phyloP scores from a whole-genome alignment of 2,329 filamentous ascomycete genomes.

The Epichloe uncinata region DNA sequence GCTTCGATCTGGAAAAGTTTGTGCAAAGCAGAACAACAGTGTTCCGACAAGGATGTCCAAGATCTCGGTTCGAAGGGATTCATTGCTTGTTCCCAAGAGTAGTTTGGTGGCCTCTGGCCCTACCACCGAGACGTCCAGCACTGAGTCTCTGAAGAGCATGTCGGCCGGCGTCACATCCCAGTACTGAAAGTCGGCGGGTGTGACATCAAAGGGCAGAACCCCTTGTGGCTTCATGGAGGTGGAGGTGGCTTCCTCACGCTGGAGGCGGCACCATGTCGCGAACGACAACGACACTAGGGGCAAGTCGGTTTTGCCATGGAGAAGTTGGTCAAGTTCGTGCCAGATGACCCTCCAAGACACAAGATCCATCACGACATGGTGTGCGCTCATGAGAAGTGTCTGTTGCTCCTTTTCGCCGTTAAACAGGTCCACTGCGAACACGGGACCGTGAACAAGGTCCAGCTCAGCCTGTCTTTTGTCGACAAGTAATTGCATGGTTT shows the following conservation, averaged over 20 bases:
- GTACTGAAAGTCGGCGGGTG: constrained; percentile 8
- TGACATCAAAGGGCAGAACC: constrained; percentile 4
- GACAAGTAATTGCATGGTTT: background rate
- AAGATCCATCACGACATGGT: constrained; percentile 24
- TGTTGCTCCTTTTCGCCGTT: background rate
- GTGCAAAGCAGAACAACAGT: constrained; percentile 20
- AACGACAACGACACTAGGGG: constrained; percentile 14
- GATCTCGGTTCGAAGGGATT: constrained; percentile 19
- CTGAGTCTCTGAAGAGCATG: no score
- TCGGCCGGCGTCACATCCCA: constrained; percentile 8
- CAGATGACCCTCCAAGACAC: constrained; percentile 32
- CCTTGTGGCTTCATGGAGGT: background rate
- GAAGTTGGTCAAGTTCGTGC: constrained; percentile 8
- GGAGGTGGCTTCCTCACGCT: constrained; percentile 5
- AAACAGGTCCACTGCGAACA: background rate
- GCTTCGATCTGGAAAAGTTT: constrained; percentile 20
- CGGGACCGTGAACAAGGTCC: background rate
- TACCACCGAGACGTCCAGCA: constrained; percentile 4
- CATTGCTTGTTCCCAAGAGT: constrained; percentile 15
- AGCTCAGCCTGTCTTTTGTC: background rate
- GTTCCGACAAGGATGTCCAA: constrained; percentile 26
- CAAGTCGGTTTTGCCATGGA: constrained; percentile 2
- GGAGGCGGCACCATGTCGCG: constrained; percentile 22
- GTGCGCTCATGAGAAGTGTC: constrained; percentile 5
- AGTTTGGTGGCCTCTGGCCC: background rate